A percentile compares a stretch with the other conserved stretches of the same genome.
Evolutionary conservation across 148 eudicot species (phyloP).

Genomic region (Euryodendron excelsum): DNA sequence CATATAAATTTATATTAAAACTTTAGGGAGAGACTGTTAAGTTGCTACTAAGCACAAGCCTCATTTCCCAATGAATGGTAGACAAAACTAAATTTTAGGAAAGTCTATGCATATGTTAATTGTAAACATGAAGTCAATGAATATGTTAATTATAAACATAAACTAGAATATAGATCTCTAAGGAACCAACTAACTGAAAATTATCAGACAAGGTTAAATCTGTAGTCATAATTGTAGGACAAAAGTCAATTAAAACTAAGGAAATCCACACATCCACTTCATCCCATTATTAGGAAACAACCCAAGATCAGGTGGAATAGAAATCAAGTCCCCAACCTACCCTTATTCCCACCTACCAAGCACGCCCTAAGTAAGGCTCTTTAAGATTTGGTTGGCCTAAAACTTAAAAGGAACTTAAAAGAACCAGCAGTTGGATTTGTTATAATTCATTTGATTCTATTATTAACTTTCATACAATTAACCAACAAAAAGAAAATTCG

Average conservation of each 20-base stretch:
- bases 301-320: background rate
- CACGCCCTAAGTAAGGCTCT: background rate
- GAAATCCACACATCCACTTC: background rate
- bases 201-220: background rate
- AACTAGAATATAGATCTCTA: too few relatives aligned
- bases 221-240: background rate
- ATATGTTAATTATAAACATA: too few relatives aligned
- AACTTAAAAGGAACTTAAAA: background rate
- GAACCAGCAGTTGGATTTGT: background rate
- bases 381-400: background rate
- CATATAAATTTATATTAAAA: background rate
- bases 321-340: background rate
- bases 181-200: too few relatives aligned
- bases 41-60: background rate
- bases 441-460: background rate
- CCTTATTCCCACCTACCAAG: background rate
- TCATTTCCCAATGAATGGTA: background rate
- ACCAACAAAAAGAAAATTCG: background rate
- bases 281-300: background rate
- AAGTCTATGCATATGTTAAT: background rate
- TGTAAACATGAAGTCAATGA: too few relatives aligned
- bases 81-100: background rate
- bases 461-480: background rate
- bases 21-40: background rate
- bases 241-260: background rate